A percentile compares a stretch with the other conserved stretches of the same genome.
These are phyloP conservation scores for Penicillium daleae DNA, from an alignment of 495 filamentous ascomycete genomes.

Conservation along the genomic window DNA sequence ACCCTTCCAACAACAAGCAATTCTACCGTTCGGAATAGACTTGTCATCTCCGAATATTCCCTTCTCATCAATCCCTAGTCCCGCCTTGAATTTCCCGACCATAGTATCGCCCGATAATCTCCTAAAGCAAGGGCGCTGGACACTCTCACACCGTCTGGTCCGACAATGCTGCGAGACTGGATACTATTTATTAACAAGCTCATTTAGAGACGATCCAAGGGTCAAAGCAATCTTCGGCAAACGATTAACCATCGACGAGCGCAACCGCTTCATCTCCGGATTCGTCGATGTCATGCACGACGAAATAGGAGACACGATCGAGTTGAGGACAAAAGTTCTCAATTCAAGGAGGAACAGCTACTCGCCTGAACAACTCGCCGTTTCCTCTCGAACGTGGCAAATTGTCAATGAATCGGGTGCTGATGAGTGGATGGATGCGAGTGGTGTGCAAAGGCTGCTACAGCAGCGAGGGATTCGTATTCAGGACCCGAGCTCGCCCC, in stretches of 20 bases:
- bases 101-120: constrained; percentile 14
- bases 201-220: constrained; percentile 16
- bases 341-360: constrained; percentile 21
- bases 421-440: constrained; percentile 36
- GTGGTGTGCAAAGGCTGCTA: constrained; percentile 33
- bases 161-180: constrained; percentile 32
- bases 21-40: constrained; percentile 29
- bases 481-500: constrained; percentile 16
- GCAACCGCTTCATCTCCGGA: constrained; percentile 26
- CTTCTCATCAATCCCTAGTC: constrained; percentile 13
- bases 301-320: constrained; percentile 24
- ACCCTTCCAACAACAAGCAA: constrained; percentile 28
- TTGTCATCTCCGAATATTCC: constrained; percentile 22
- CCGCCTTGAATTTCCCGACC: constrained; percentile 17
- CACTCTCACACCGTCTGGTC: constrained; percentile 36
- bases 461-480: constrained; percentile 25
- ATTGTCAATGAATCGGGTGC: constrained; percentile 26
- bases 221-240: constrained; percentile 31
- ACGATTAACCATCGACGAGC: constrained; percentile 24
- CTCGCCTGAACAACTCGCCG: constrained; percentile 22
- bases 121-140: constrained; percentile 23
- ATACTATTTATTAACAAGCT: constrained; percentile 31
- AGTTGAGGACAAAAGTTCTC: constrained; percentile 28
- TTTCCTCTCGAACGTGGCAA: constrained; percentile 29
- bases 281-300: constrained; percentile 30